phyloP scores from a whole-genome alignment of 805 yeast species.

The Pachysolen tannophilus region DNA sequence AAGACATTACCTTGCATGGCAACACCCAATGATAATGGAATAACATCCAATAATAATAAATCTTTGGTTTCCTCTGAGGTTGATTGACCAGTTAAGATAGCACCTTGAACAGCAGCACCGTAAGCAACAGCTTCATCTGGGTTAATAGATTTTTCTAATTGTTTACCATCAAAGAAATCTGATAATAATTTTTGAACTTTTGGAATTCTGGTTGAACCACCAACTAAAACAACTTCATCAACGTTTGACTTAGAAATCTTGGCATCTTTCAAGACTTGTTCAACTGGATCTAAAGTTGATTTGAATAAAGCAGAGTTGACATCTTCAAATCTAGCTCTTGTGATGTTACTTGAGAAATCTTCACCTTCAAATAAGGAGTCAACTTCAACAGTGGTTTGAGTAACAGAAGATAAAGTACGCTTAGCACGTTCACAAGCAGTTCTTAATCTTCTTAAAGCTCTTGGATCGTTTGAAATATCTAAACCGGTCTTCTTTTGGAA shows the following conservation, averaged over 20 bases:
- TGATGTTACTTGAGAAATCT: slow-evolving; percentile 86
- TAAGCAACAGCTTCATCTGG: slow-evolving; percentile 99
- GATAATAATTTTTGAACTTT: slow-evolving; percentile 91
- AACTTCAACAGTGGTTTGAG: slow-evolving; percentile 94
- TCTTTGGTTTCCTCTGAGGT: slow-evolving; percentile 91
- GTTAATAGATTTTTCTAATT: slow-evolving; percentile 93
- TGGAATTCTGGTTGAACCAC: slow-evolving; percentile 99
- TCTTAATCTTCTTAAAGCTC: slow-evolving; percentile 97
- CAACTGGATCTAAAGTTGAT: slow-evolving; percentile 91
- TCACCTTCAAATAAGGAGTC: slow-evolving; percentile 94
- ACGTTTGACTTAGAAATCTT: slow-evolving; percentile 76
- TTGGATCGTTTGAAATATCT: slow-evolving; percentile 84
- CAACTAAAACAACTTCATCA: slow-evolving; percentile 93
- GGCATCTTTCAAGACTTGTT: slow-evolving; percentile 90
- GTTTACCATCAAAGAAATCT: slow-evolving; percentile 95
- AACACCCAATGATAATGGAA: slow-evolving; percentile 98
- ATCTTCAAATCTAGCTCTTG: slow-evolving; percentile 98
- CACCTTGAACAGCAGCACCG: slow-evolving; percentile 99
- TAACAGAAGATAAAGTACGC: slow-evolving; percentile 94
- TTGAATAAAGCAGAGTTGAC: slow-evolving; percentile 88
- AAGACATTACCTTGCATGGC: slow-evolving; percentile 99
- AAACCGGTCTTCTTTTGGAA: slow-evolving; percentile 87
- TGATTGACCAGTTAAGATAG: slow-evolving; percentile 88
- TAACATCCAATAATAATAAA: slow-evolving; percentile 91
- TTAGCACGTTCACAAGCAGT: slow-evolving; percentile 99